Percentiles rank a stretch among this genome's conserved stretches.
These are phyloP conservation scores for Fusarium metavorans DNA, from an alignment of 2,329 filamentous ascomycete genomes.

Conservation along the genomic window DNA sequence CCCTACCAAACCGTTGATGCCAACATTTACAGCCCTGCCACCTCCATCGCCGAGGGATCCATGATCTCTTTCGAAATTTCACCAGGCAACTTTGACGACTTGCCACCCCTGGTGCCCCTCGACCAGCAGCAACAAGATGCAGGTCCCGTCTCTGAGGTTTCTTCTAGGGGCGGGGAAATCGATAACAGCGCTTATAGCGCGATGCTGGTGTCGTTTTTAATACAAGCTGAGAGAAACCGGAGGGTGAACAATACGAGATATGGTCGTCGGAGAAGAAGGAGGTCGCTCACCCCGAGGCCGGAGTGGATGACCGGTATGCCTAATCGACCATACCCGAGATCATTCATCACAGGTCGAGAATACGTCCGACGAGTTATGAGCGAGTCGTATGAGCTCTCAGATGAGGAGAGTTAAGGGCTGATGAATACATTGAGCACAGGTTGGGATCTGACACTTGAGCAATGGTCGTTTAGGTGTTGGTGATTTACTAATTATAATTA, in stretches of 20 bases:
- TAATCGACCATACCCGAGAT: neutral
- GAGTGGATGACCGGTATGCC: neutral
- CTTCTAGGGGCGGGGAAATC: neutral
- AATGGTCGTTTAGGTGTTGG: neutral
- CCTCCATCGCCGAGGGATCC: neutral
- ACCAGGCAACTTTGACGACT: neutral
- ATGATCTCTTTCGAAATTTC: neutral
- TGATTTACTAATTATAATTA: constrained; percentile 12
- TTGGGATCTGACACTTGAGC: neutral
- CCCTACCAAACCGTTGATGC: too few species aligned
- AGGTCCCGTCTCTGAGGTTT: neutral
- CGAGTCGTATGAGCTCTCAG: neutral
- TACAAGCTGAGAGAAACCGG: neutral
- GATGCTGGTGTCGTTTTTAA: neutral
- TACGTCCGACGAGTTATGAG: neutral
- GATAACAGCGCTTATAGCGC: neutral
- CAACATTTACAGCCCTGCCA: neutral
- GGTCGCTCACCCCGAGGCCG: neutral
- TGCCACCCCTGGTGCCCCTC: neutral
- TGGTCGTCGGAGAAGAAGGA: neutral
- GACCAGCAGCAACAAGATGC: neutral
- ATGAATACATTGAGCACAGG: neutral
- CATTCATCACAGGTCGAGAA: neutral
- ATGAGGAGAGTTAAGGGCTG: neutral
- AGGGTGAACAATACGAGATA: neutral